Evolutionary conservation across 148 eudicot species (phyloP).

Genomic region (Nepenthes mirabilis): DNA sequence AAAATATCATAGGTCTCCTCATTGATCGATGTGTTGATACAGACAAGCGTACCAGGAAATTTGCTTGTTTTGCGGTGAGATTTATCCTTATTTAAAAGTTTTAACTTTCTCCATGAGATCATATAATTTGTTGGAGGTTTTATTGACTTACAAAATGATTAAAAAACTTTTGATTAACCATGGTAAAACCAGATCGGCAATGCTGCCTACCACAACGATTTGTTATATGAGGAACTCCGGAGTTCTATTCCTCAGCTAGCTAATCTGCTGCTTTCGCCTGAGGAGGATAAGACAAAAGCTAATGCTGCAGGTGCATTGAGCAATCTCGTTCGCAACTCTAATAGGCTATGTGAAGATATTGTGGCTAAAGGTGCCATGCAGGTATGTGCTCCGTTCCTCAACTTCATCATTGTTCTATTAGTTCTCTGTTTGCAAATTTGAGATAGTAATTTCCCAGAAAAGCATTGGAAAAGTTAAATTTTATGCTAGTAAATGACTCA

Average conservation of each 20-base stretch:
- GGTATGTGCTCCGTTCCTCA: slow-evolving; percentile 26
- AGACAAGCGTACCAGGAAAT: slow-evolving; percentile 85
- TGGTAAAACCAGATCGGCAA: slow-evolving; percentile 59
- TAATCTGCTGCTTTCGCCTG: slow-evolving; percentile 54
- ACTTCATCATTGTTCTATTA: too few relatives aligned
- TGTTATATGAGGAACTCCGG: slow-evolving; percentile 70
- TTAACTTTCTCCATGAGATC: neutral
- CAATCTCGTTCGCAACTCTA: slow-evolving; percentile 91
- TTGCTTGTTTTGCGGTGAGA: slow-evolving; percentile 96
- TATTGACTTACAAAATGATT: too few relatives aligned
- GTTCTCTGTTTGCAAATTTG: too few relatives aligned
- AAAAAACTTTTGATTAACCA: too few relatives aligned
- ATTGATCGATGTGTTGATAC: slow-evolving; percentile 81
- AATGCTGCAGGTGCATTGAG: slow-evolving; percentile 99
- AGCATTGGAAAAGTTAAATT: too few relatives aligned
- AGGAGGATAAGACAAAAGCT: slow-evolving; percentile 93
- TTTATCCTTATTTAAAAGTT: neutral
- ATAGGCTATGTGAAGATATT: slow-evolving; percentile 79
- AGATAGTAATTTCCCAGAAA: too few relatives aligned
- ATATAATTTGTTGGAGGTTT: neutral
- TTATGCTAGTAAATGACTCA: too few relatives aligned
- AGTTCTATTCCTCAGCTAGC: slow-evolving; percentile 80
- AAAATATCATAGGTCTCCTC: slow-evolving; percentile 47
- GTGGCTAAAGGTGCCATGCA: slow-evolving; percentile 84
- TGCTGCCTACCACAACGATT: slow-evolving; percentile 84